Conservation (phyloP, 2,329 filamentous ascomycete genomes). For the Clarireedia monteithiana region DNA sequence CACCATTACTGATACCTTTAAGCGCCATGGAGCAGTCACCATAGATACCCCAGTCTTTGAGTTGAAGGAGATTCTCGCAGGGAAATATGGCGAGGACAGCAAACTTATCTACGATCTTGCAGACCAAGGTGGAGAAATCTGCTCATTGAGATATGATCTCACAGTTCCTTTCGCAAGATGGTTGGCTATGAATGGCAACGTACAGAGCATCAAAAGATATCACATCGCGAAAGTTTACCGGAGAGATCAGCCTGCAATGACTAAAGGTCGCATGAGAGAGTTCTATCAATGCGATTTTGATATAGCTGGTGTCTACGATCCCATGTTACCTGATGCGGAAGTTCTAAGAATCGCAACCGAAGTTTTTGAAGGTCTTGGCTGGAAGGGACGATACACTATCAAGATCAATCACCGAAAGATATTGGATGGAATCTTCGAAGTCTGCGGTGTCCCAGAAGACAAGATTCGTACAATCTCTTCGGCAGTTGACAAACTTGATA, state of each 20-base stretch:
- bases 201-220: conserved; percentile 85
- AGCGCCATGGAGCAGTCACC: conserved; percentile 71
- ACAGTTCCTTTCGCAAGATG: conserved; percentile 88
- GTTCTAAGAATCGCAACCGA: conserved; percentile 78
- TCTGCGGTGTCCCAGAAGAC: conserved; percentile 79
- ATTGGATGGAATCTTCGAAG: conserved; percentile 83
- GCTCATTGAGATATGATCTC: conserved; percentile 77
- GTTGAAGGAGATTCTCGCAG: conserved; percentile 75
- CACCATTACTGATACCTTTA: conserved; percentile 71
- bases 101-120: conserved; percentile 87
- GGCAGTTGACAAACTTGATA: conserved; percentile 94
- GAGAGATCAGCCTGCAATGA: conserved; percentile 75
- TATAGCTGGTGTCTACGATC: conserved; percentile 79
- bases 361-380: conserved; percentile 74
- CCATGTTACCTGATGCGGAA: conserved; percentile 90
- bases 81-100: conserved; percentile 88
- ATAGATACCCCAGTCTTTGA: conserved; percentile 83
- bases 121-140: conserved; percentile 81
- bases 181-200: conserved; percentile 76
- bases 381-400: conserved; percentile 61
- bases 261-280: conserved; percentile 87
- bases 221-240: conserved; percentile 92
- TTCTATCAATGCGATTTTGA: conserved; percentile 98
- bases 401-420: conserved; percentile 96
- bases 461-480: conserved; percentile 86